Base-by-base conservation (phyloP, 306 rosid genomes). In the Medicago truncatula region DNA sequence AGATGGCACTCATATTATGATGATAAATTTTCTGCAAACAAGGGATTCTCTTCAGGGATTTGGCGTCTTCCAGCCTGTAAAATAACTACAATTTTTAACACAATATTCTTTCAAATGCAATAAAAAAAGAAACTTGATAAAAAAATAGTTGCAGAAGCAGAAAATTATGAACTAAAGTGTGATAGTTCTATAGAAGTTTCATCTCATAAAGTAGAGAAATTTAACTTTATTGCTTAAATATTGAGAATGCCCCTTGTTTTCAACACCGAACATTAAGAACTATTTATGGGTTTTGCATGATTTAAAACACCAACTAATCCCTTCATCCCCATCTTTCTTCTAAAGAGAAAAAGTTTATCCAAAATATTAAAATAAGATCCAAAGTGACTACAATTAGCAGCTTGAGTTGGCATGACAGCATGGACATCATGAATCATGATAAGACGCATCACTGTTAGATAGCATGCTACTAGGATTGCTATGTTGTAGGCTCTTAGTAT, bases 1-100 rank as follows among this genome's bases (percentile, higher is more conserved):
- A 83, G 77, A 71, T 31, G 90, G 88, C 85, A 85, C 89, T 77
- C 80, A 2, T 3, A 28, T 18, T 93, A 83, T 78, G 76, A 60
- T 6, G 85, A 83, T 58, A 92, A 71, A 69, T 76, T 47, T 56
- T 85, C 86, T 1, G 92, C 96, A 76, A 84, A 96, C 78, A 90
- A 96, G 0, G 99, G 87, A 50, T 84, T 83, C 78, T 90, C 96
- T 89, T 92, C 97, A 8, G 93, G 98, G 78, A 75, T 89, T 59
- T 83, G 75, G 78, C 83, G 90, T 76, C 91, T 85, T 73, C 98
- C 97, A 21, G 89, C 91, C 99, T 92, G 91, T 17, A 84, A 75
- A 49, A 78, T 71, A 67, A 67, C 9, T 49, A n/a, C n/a, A 68
- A 47, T 62, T 52, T 75, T 20, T 59, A 11, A 18, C 5, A 14